Base-by-base conservation (phyloP, 345 rosid genomes). In the Sapria himalayana region DNA sequence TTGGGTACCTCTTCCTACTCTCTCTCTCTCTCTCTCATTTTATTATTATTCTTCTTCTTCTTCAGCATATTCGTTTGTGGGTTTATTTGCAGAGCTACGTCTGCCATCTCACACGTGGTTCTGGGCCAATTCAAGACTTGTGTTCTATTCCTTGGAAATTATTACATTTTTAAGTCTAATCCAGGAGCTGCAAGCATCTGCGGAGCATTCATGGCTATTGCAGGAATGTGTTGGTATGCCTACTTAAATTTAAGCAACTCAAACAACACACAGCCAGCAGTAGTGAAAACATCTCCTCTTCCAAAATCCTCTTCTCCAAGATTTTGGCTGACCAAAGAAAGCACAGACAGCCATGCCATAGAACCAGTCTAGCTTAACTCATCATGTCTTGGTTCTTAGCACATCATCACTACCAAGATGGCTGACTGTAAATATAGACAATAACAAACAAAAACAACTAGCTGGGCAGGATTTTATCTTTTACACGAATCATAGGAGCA, bases 91-190 rank as follows among this genome's bases (percentile, higher is more conserved):
- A 77, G 82, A 47, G 79, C 79, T n/a, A 77, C 89, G 5, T 77
- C 89, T 16, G 76, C 89, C 12, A 56, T 64, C 23, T 65, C 89
- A 13, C 89, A 73, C 11, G 82, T 77, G 1, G 81, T 77, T 47
- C 76, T 71, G 1, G 89, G 89, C 49, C 89, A 77, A 52, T 77
- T 77, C 65, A 77, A 77, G 61, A 77, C 89, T 1, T 77, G 89
- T 19, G 62, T 73, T 45, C 43, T 77, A 40, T 76, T 77, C 41
- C 69, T 77, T 0, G 82, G 89, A 25, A 77, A 67, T 33, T 77
- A 31, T 42, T 71, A 71, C 47, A 24, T 77, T 7, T 73, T 77
- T 10, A 63, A 68, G 18, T 62, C 89, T 14, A 73, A 73, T 54
- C 89, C 89, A 2, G 81, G 89, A 17, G 32, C 41, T 18, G 69